Evolutionary conservation across 306 rosid genomes (phyloP).

Genomic region (Pyrus communis): DNA sequence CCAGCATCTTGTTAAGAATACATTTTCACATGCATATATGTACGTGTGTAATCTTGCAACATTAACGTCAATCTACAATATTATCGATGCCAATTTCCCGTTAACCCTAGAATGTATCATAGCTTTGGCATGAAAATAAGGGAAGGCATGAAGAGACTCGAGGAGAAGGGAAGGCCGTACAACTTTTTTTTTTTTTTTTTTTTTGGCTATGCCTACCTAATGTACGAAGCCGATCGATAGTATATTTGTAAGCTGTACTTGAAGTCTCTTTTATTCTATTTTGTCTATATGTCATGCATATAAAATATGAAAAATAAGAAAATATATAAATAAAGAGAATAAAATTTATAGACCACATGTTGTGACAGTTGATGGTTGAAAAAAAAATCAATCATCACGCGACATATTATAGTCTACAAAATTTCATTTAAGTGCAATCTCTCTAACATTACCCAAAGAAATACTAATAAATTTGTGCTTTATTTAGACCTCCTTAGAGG

Average conservation of each 20-base stretch:
- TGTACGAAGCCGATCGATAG: background rate
- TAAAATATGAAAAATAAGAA: no score
- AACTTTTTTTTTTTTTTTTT: background rate
- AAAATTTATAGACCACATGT: no score
- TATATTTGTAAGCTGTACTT: no score
- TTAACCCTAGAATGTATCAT: background rate
- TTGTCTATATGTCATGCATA: no score
- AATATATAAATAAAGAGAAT: no score
- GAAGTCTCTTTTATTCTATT: no score
- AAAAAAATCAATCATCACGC: no score
- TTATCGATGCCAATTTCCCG: background rate
- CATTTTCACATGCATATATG: background rate
- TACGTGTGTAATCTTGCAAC: background rate
- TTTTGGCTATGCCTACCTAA: background rate
- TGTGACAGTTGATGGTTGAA: no score
- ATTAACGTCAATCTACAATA: background rate
- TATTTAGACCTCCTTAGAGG: constrained; percentile 45
- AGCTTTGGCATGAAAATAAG: background rate
- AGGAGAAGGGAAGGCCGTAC: background rate
- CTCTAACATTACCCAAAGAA: background rate
- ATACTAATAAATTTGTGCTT: constrained; percentile 19
- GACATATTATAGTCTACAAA: no score
- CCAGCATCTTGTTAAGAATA: background rate
- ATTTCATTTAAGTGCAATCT: no score
- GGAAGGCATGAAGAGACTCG: background rate